Percentiles rank a stretch among this genome's conserved stretches.
These are phyloP conservation scores for Hypoxylon sp. DNA, from an alignment of 2,329 filamentous ascomycete genomes.

Conservation along the genomic window DNA sequence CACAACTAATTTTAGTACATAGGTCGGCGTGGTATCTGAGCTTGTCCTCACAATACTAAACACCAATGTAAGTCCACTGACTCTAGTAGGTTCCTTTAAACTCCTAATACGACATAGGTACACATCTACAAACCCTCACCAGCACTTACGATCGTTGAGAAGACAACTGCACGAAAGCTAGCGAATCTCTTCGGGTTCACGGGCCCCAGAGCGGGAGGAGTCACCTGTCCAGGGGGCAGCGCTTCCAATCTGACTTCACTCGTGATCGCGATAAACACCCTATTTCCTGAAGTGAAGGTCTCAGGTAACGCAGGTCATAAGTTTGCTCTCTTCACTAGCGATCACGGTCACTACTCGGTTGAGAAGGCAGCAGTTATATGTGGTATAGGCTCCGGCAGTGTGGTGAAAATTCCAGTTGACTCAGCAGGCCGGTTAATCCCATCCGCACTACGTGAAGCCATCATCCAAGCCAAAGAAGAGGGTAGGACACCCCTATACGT, in stretches of 20 bases:
- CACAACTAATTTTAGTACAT: background rate
- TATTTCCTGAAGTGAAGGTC: constrained; percentile 83
- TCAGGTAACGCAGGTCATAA: constrained; percentile 74
- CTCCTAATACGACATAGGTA: constrained; percentile 60
- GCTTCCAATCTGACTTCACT: constrained; percentile 79
- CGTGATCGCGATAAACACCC: constrained; percentile 83
- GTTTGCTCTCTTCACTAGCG: constrained; percentile 89
- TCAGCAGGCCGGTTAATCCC: constrained; percentile 77
- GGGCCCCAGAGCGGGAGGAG: constrained; percentile 75
- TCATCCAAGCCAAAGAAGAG: constrained; percentile 71
- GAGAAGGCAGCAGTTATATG: constrained; percentile 95
- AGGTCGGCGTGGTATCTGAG: constrained; percentile 87
- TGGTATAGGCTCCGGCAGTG: constrained; percentile 81
- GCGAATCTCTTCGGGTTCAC: constrained; percentile 82
- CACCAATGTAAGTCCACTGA: constrained; percentile 75
- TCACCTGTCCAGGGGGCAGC: constrained; percentile 71
- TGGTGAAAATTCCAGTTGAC: constrained; percentile 82
- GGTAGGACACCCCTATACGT: constrained; percentile 92
- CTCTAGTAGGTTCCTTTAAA: constrained; percentile 51
- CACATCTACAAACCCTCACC: constrained; percentile 97
- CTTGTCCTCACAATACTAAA: constrained; percentile 88
- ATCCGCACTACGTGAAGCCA: constrained; percentile 71
- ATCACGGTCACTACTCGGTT: constrained; percentile 92
- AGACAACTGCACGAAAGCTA: constrained; percentile 79
- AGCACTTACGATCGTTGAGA: constrained; percentile 88